Evolutionary conservation across 306 rosid genomes (phyloP).

Genomic region (Vachellia collinsii): DNA sequence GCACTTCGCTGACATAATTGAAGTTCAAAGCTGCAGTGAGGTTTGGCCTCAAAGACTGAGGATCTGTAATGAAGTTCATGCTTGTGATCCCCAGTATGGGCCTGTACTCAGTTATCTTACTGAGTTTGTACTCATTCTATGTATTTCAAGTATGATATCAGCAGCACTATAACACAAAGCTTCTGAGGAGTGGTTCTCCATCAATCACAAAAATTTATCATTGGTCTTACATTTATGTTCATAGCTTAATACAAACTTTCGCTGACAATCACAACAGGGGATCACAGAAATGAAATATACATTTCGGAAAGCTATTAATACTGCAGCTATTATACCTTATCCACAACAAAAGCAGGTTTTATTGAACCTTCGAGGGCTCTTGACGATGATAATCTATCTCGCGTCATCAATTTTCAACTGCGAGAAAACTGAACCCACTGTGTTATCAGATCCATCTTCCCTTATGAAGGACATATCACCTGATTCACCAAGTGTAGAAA

Average conservation of each 20-base stretch:
- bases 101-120: neutral
- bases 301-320: neutral
- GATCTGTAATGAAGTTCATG: neutral
- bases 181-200: neutral
- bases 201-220: neutral
- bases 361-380: neutral
- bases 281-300: neutral
- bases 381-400: slow-evolving; percentile 14
- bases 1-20: neutral
- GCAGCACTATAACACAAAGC: neutral
- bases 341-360: neutral
- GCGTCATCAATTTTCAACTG: slow-evolving; percentile 41
- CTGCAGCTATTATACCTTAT: neutral
- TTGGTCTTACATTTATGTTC: neutral
- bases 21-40: neutral
- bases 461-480: slow-evolving; percentile 6
- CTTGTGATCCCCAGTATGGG: neutral
- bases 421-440: slow-evolving; percentile 40
- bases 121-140: neutral
- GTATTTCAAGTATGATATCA: neutral
- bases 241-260: neutral
- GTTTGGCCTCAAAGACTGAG: neutral
- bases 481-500: slow-evolving; percentile 19
- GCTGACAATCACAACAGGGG: neutral
- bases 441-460: neutral